Evolutionary conservation across 257 asterid species (phyloP).

Genomic region (Solanum sitiens): DNA sequence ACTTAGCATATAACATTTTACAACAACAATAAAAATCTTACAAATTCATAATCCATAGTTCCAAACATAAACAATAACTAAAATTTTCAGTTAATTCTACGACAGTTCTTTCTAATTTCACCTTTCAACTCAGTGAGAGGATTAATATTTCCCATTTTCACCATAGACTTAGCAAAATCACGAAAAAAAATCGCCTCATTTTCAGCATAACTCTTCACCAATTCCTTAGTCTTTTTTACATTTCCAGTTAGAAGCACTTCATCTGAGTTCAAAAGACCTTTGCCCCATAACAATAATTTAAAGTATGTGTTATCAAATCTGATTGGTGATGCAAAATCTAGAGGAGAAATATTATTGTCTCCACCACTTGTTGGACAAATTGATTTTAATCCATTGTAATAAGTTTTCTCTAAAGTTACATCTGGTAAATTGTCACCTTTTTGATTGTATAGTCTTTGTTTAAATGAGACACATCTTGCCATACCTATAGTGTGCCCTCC

Average conservation of each 20-base stretch:
- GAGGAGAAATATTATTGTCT: conserved; percentile 53
- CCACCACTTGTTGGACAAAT: conserved; percentile 62
- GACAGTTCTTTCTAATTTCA: conserved; percentile 65
- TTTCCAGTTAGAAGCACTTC: conserved; percentile 54
- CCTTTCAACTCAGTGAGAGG: conserved; percentile 47
- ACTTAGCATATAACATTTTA: neutral
- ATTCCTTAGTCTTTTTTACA: conserved; percentile 15
- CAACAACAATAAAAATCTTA: neutral
- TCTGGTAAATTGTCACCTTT: conserved; percentile 59
- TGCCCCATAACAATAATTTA: conserved; percentile 45
- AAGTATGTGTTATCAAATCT: conserved; percentile 69
- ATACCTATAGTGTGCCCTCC: conserved; percentile 75
- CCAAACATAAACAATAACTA: neutral
- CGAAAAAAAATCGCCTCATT: conserved; percentile 44
- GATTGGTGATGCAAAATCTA: conserved; percentile 56
- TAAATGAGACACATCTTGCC: conserved; percentile 68
- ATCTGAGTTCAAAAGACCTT: conserved; percentile 67
- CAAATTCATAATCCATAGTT: neutral
- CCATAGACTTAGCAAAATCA: conserved; percentile 63
- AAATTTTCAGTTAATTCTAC: conserved; percentile 20
- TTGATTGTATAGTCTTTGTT: conserved; percentile 62
- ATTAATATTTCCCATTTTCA: conserved; percentile 55
- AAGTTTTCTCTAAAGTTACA: conserved; percentile 37
- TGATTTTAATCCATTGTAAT: conserved; percentile 36
- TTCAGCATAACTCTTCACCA: conserved; percentile 53